These are phyloP conservation scores for Suhomyces faveliae DNA, from an alignment of 805 yeast species.

Conservation along the genomic window DNA sequence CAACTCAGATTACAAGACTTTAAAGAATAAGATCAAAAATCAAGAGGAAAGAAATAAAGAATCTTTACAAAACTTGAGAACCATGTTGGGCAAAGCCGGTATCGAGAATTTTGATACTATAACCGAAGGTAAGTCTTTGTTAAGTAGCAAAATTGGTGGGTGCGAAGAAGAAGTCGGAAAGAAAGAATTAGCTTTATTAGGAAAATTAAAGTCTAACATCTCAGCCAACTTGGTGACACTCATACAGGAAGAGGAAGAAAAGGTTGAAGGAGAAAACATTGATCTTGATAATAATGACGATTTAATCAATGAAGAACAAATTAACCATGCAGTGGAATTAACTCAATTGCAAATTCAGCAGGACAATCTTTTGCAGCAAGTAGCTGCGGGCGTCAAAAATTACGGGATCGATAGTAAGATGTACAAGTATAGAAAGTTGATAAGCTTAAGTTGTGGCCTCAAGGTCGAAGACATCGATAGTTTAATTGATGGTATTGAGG, in stretches of 20 bases:
- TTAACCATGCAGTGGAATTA: slow-evolving; percentile 25
- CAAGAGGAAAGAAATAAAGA: slow-evolving; percentile 47
- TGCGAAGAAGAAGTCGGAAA: slow-evolving; percentile 14
- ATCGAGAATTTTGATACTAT: slow-evolving; percentile 23
- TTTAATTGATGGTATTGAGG: slow-evolving; percentile 68
- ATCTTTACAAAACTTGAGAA: slow-evolving; percentile 25
- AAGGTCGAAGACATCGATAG: slow-evolving; percentile 78
- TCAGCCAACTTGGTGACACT: slow-evolving; percentile 44
- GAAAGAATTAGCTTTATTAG: slow-evolving; percentile 23
- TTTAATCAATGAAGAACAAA: slow-evolving; percentile 12
- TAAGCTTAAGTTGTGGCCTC: slow-evolving; percentile 74
- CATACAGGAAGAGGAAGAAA: slow-evolving; percentile 36
- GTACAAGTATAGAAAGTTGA: slow-evolving; percentile 74
- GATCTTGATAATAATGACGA: slow-evolving; percentile 10
- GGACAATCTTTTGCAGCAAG: slow-evolving; percentile 39
- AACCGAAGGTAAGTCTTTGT: slow-evolving; percentile 25
- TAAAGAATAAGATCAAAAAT: slow-evolving; percentile 44
- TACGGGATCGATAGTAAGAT: slow-evolving; percentile 54
- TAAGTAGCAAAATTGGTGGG: slow-evolving; percentile 16
- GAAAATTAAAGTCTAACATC: slow-evolving; percentile 39
- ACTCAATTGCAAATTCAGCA: slow-evolving; percentile 55
- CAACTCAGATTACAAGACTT: slow-evolving; percentile 18
- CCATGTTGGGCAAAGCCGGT: slow-evolving; percentile 33
- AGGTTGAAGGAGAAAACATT: slow-evolving; percentile 2
- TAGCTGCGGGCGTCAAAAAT: slow-evolving; percentile 45